phyloP scores from a whole-genome alignment of 768 basidiomycete genomes.

The Phanerochaete carnosa region DNA sequence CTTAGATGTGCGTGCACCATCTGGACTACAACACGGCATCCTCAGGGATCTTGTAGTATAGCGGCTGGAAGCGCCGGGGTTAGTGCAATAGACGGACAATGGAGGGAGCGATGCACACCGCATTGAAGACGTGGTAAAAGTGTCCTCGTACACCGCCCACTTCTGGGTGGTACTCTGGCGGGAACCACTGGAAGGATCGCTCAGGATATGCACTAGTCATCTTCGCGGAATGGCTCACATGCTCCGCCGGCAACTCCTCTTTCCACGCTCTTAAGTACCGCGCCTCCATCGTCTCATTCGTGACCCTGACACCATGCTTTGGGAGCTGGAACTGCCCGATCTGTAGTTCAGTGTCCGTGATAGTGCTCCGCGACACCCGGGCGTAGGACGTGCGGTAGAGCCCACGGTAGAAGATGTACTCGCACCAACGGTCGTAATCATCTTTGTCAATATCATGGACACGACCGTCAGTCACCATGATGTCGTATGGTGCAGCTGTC shows the following conservation, averaged over 20 bases:
- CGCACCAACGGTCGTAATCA: conserved; percentile 80
- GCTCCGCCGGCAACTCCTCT: conserved; percentile 59
- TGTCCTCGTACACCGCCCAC: conserved; percentile 65
- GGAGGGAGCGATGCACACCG: conserved; percentile 38
- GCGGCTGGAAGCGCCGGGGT: conserved; percentile 19
- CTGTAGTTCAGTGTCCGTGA: conserved; percentile 90
- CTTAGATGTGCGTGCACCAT: not conserved
- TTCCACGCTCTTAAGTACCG: conserved; percentile 68
- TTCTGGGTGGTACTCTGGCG: conserved; percentile 63
- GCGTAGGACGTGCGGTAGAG: conserved; percentile 80
- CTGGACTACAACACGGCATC: conserved; percentile 26
- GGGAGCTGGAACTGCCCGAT: conserved; percentile 84
- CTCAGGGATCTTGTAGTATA: conserved; percentile 41
- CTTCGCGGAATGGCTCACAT: conserved; percentile 40
- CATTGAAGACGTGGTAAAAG: conserved; percentile 74
- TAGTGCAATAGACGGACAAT: not conserved
- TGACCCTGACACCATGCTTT: conserved; percentile 45
- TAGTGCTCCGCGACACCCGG: conserved; percentile 73
- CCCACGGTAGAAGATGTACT: conserved; percentile 86
- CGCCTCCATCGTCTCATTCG: conserved; percentile 57
- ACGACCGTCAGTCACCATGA: conserved; percentile 71
- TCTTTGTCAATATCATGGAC: conserved; percentile 79
- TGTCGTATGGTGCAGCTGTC: conserved; percentile 71
- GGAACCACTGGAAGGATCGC: conserved; percentile 61
- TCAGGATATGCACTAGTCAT: not conserved